Percentiles rank a stretch among this genome's conserved stretches.
Conservation (phyloP, 495 filamentous ascomycete species). For the Amphirosellinia nigrospora region DNA sequence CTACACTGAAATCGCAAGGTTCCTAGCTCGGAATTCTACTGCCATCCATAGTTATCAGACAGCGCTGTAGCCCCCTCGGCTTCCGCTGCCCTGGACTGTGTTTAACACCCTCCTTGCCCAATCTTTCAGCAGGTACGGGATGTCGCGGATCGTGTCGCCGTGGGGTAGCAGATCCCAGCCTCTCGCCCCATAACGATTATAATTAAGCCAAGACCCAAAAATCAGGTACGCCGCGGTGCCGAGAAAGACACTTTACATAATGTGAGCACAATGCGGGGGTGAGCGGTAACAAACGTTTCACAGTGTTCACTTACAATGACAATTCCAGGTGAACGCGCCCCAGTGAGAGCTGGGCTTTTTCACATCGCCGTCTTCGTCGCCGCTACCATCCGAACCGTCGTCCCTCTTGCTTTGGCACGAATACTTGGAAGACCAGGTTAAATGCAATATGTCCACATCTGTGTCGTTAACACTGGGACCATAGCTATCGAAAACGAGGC, state of each 20-base stretch:
- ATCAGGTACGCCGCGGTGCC: constrained; percentile 89
- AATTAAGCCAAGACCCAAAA: constrained; percentile 98
- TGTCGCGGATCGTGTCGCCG: constrained; percentile 86
- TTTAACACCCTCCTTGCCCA: constrained; percentile 79
- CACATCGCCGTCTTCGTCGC: constrained; percentile 22
- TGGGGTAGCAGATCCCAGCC: constrained; percentile 97
- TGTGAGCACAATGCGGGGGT: constrained; percentile 20
- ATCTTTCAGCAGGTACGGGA: constrained; percentile 92
- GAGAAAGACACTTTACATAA: constrained; percentile 74
- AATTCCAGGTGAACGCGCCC: constrained; percentile 98
- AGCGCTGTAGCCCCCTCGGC: constrained; percentile 90
- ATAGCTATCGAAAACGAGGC: constrained; percentile 77
- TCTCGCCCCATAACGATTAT: constrained; percentile 92
- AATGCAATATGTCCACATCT: constrained; percentile 60
- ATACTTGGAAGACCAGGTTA: constrained; percentile 86
- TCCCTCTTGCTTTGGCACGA: constrained; percentile 71
- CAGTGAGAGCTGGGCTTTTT: constrained; percentile 58
- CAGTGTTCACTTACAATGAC: constrained; percentile 79
- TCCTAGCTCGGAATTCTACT: neutral
- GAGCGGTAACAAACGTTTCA: neutral
- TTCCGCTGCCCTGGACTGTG: constrained; percentile 78
- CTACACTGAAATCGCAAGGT: neutral
- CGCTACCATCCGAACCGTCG: constrained; percentile 42
- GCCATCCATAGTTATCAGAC: constrained; percentile 60
- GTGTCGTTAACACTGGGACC: constrained; percentile 51